Evolutionary conservation across 768 basidiomycete genomes (phyloP).

Genomic region (Pilatotrama ljubarskyi): DNA sequence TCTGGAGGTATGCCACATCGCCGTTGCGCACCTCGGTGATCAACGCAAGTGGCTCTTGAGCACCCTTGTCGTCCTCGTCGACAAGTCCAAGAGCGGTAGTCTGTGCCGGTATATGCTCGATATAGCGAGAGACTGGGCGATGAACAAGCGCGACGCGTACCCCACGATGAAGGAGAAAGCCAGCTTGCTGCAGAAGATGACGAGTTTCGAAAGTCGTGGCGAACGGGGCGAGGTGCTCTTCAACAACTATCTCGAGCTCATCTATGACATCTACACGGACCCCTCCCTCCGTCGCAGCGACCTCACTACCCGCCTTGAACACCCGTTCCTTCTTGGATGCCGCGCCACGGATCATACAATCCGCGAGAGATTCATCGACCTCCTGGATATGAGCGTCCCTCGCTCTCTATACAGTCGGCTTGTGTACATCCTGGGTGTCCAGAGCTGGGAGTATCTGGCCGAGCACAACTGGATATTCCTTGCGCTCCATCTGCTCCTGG

Average conservation of each 20-base stretch:
- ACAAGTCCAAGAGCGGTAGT: slow-evolving; percentile 79
- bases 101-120: slow-evolving; percentile 87
- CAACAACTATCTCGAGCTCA: slow-evolving; percentile 81
- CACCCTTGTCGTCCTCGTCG: slow-evolving; percentile 77
- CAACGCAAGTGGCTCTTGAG: slow-evolving; percentile 80
- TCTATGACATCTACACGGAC: slow-evolving; percentile 93
- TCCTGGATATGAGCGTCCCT: slow-evolving; percentile 87
- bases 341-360: slow-evolving; percentile 77
- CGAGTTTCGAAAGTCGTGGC: slow-evolving; percentile 73
- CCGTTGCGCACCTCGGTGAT: slow-evolving; percentile 82
- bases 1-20: slow-evolving; percentile 81
- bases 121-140: slow-evolving; percentile 86
- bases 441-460: slow-evolving; percentile 91
- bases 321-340: slow-evolving; percentile 90
- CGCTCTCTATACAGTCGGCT: slow-evolving; percentile 79
- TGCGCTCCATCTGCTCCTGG: slow-evolving; percentile 85
- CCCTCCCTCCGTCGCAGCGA: slow-evolving; percentile 86
- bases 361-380: slow-evolving; percentile 84
- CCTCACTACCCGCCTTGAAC: slow-evolving; percentile 89
- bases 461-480: slow-evolving; percentile 95
- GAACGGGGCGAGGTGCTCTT: slow-evolving; percentile 82
- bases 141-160: slow-evolving; percentile 79
- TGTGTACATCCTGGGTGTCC: slow-evolving; percentile 88
- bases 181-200: slow-evolving; percentile 85
- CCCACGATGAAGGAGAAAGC: slow-evolving; percentile 97